A percentile compares a stretch with the other conserved stretches of the same genome.
Evolutionary conservation across 805 yeast species (phyloP).

Genomic region (Phaffomyces antillensis): DNA sequence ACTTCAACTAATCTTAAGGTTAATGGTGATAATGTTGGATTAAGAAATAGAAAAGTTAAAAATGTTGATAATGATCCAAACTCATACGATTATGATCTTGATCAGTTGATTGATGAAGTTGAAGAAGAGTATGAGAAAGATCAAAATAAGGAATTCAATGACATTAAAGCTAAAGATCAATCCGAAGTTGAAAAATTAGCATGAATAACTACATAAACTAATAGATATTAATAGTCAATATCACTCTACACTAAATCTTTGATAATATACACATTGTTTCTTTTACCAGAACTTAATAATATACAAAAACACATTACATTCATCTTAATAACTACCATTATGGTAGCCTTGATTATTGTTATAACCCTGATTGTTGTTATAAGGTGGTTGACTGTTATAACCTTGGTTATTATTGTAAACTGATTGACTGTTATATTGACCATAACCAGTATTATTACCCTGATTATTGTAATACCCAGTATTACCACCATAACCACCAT

Average conservation of each 20-base stretch:
- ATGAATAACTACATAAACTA: background rate
- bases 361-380: background rate
- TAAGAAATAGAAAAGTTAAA: conserved; percentile 14
- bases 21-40: background rate
- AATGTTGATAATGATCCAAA: conserved; percentile 18
- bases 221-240: no score
- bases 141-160: conserved; percentile 7
- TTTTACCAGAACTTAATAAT: background rate
- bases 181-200: conserved; percentile 18
- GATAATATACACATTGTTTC: background rate
- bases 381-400: background rate
- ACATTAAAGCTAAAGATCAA: conserved; percentile 11
- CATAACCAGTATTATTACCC: background rate
- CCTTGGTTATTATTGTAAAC: background rate
- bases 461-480: background rate
- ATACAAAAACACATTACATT: background rate
- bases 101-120: conserved; percentile 20
- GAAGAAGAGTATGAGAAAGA: conserved; percentile 13
- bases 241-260: no score
- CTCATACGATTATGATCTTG: conserved; percentile 22
- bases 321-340: background rate
- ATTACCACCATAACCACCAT: background rate
- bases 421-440: background rate
- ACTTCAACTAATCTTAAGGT: background rate
- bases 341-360: conserved; percentile 1